Percentiles rank a stretch among this genome's conserved stretches.
Evolutionary conservation across 208 protist genomes (phyloP).

Genomic region (Zelonia costaricensis): DNA sequence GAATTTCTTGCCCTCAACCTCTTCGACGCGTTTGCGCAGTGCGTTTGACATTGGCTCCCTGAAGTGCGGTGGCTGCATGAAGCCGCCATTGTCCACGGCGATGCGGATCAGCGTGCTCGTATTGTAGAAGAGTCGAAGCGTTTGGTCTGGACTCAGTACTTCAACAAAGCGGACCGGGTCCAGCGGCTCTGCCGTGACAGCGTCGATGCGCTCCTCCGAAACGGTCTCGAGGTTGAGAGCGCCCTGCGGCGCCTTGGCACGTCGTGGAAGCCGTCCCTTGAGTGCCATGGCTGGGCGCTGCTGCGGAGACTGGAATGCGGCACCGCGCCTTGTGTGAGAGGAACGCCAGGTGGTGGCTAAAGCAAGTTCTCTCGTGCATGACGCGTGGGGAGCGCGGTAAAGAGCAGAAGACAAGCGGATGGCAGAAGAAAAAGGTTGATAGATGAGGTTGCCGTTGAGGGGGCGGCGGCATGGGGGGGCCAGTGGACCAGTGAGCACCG

Average conservation of each 20-base stretch:
- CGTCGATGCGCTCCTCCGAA: slow-evolving; percentile 75
- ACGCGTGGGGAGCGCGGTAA: too few relatives aligned
- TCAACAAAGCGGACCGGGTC: slow-evolving; percentile 54
- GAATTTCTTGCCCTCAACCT: slow-evolving; percentile 71
- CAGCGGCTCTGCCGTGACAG: slow-evolving; percentile 74
- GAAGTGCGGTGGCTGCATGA: slow-evolving; percentile 90
- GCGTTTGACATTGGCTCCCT: slow-evolving; percentile 66
- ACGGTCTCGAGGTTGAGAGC: slow-evolving; percentile 55
- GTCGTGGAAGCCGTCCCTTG: slow-evolving; percentile 41
- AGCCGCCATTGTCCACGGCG: slow-evolving; percentile 71
- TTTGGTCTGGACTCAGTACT: slow-evolving; percentile 73
- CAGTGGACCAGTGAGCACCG: too few relatives aligned
- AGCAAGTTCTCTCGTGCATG: too few relatives aligned
- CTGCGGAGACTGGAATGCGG: background rate
- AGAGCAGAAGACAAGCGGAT: too few relatives aligned
- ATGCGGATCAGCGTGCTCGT: slow-evolving; percentile 85
- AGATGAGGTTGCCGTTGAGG: too few relatives aligned
- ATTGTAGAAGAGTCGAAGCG: slow-evolving; percentile 85
- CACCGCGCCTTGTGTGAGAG: background rate
- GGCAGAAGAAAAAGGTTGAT: too few relatives aligned
- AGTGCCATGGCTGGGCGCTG: slow-evolving; percentile 24
- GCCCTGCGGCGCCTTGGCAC: slow-evolving; percentile 15
- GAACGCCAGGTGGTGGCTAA: too few relatives aligned
- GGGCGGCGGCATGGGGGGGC: too few relatives aligned
- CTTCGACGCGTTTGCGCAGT: slow-evolving; percentile 47